Percentiles rank a stretch among this genome's conserved stretches.
Conservation (phyloP, 169 alveolate species). For the Babesia bovis region DNA sequence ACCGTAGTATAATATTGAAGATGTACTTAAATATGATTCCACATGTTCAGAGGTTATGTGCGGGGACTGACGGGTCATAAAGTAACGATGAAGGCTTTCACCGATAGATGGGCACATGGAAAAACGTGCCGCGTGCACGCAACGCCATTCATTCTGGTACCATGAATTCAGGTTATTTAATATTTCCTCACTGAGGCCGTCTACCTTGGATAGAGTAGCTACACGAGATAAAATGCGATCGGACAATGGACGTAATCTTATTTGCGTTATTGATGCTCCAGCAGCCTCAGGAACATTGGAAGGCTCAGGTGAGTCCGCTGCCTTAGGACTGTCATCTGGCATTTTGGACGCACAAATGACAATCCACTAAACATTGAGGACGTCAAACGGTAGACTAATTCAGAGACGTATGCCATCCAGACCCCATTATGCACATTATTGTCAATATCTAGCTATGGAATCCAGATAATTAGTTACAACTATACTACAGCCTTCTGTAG, state of each 20-base stretch:
- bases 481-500: not conserved
- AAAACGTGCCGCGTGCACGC: conserved; percentile 23
- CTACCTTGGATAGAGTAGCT: conserved; percentile 5
- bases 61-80: not conserved
- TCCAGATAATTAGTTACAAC: not conserved
- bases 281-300: not conserved
- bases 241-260: conserved; percentile 12
- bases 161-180: conserved; percentile 21
- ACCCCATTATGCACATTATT: conserved; percentile 8
- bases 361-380: not conserved
- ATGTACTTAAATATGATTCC: conserved; percentile 38
- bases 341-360: not conserved
- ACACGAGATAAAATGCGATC: conserved; percentile 16
- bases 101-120: not conserved
- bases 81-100: conserved; percentile 16
- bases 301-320: not conserved
- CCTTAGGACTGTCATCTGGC: not conserved
- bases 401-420: not conserved
- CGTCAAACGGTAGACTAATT: not conserved
- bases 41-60: conserved; percentile 20
- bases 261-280: conserved; percentile 4
- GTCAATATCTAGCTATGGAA: not conserved
- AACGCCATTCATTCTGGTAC: conserved; percentile 47
- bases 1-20: conserved; percentile 48
- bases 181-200: conserved; percentile 12